Percentiles rank a stretch among this genome's conserved stretches.
phyloP scores from a whole-genome alignment of 2,329 filamentous ascomycete species.

The Fusarium oligoseptatum region DNA sequence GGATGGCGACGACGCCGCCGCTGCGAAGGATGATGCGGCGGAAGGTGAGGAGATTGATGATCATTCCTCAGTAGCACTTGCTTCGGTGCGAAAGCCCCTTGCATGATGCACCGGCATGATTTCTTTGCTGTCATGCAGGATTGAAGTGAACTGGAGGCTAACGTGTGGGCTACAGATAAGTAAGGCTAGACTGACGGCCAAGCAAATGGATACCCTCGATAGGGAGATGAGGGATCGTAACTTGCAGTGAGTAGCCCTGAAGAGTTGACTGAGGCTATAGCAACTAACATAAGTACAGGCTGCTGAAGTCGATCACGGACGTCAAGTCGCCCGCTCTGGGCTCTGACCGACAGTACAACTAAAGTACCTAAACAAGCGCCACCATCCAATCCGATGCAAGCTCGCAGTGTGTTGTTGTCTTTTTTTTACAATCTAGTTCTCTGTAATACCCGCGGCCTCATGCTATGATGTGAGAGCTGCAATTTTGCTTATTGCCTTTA shows the following conservation, averaged over 20 bases:
- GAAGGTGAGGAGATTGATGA: slow-evolving; percentile 74
- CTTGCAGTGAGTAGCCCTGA: slow-evolving; percentile 57
- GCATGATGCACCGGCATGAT: slow-evolving; percentile 54
- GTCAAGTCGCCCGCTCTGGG: slow-evolving; percentile 36
- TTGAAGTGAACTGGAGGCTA: slow-evolving; percentile 29
- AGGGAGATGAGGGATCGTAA: slow-evolving; percentile 69
- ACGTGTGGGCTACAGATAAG: slow-evolving; percentile 53
- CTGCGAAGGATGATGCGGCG: slow-evolving; percentile 55
- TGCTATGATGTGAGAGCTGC: slow-evolving; percentile 23
- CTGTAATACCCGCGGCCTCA: slow-evolving; percentile 47
- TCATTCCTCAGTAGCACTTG: slow-evolving; percentile 74
- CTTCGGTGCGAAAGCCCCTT: slow-evolving; percentile 73
- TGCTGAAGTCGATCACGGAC: slow-evolving; percentile 47
- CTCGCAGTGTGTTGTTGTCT: slow-evolving; percentile 22
- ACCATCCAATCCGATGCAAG: slow-evolving; percentile 20
- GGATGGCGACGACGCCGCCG: slow-evolving; percentile 52
- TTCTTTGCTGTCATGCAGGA: slow-evolving; percentile 36
- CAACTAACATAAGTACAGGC: slow-evolving; percentile 30
- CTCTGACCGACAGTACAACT: slow-evolving; percentile 38
- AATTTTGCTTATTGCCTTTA: slow-evolving; percentile 42
- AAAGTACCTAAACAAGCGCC: slow-evolving; percentile 9
- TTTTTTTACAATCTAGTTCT: slow-evolving; percentile 40
- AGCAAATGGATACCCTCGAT: slow-evolving; percentile 67
- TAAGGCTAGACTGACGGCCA: slow-evolving; percentile 60
- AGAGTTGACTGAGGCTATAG: too few relatives aligned